These are phyloP conservation scores for Pulveroboletus sp. DNA, from an alignment of 768 basidiomycete species.

Conservation along the genomic window DNA sequence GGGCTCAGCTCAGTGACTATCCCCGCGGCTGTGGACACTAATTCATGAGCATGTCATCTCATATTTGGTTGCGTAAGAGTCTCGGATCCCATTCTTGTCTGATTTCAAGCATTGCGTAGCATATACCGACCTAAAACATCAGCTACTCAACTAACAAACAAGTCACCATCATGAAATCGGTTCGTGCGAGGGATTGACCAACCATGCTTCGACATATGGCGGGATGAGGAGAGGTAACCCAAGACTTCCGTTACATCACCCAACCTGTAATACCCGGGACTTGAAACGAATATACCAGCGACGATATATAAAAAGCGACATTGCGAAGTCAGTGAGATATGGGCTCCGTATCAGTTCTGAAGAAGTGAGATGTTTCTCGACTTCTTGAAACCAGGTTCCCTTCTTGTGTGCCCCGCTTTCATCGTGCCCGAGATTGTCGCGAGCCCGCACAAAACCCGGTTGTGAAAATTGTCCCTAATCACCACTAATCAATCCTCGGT, in stretches of 20 bases:
- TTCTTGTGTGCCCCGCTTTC: not conserved
- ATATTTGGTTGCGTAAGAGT: conserved; percentile 45
- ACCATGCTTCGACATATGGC: too few species aligned
- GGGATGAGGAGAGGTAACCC: too few species aligned
- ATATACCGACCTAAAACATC: not conserved
- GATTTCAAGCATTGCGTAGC: not conserved
- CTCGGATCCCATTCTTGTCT: not conserved
- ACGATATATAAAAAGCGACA: not conserved
- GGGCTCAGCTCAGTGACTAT: too few species aligned
- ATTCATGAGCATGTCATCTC: too few species aligned
- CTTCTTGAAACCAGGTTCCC: not conserved
- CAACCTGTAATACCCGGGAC: too few species aligned
- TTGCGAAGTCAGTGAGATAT: too few species aligned
- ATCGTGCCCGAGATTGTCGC: not conserved
- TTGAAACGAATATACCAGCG: not conserved
- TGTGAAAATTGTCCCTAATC: not conserved
- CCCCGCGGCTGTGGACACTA: too few species aligned
- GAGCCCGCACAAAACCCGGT: not conserved
- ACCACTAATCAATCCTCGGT: not conserved
- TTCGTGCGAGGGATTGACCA: not conserved
- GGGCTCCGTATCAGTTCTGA: not conserved
- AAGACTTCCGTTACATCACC: too few species aligned
- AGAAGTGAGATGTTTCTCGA: too few species aligned
- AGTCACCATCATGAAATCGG: not conserved
- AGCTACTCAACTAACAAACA: not conserved